Percentiles rank a stretch among this genome's conserved stretches.
phyloP scores from a whole-genome alignment of 768 basidiomycete genomes.

The Xerocomus brunneocitrinus region DNA sequence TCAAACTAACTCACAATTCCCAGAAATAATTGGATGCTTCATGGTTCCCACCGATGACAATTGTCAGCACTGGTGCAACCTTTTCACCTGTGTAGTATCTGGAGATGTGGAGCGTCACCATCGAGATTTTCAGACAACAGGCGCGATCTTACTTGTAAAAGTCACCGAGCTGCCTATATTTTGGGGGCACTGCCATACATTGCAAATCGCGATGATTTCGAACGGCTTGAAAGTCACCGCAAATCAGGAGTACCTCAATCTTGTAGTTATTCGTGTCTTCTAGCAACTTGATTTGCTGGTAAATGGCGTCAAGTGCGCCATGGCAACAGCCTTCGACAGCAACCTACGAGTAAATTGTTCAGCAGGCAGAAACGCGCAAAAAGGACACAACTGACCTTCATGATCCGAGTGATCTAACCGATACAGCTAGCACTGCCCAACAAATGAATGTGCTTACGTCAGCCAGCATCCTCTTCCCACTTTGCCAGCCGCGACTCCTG shows the following conservation, averaged over 20 bases:
- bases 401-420: conserved; percentile 3
- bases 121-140: background rate
- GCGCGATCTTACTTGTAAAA: conserved; percentile 62
- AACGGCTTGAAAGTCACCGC: conserved; percentile 95
- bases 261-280: conserved; percentile 59
- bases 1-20: conserved; percentile 66
- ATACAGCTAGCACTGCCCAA: background rate
- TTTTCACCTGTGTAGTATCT: conserved; percentile 87
- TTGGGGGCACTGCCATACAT: conserved; percentile 87
- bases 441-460: background rate
- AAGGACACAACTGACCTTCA: conserved; percentile 20
- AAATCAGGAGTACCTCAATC: conserved; percentile 84
- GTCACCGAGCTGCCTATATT: conserved; percentile 79
- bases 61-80: conserved; percentile 79
- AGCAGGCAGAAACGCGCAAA: background rate
- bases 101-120: conserved; percentile 2
- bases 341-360: conserved; percentile 43
- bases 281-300: conserved; percentile 59
- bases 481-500: too few species aligned
- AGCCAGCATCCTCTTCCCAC: background rate
- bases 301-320: conserved; percentile 87
- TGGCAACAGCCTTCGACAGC: conserved; percentile 96
- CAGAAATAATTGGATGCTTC: conserved; percentile 96
- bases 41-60: conserved; percentile 97
- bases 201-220: conserved; percentile 80